Conservation (phyloP, 1,139 yeast genomes). For the Lodderomyces jiufengensis region DNA sequence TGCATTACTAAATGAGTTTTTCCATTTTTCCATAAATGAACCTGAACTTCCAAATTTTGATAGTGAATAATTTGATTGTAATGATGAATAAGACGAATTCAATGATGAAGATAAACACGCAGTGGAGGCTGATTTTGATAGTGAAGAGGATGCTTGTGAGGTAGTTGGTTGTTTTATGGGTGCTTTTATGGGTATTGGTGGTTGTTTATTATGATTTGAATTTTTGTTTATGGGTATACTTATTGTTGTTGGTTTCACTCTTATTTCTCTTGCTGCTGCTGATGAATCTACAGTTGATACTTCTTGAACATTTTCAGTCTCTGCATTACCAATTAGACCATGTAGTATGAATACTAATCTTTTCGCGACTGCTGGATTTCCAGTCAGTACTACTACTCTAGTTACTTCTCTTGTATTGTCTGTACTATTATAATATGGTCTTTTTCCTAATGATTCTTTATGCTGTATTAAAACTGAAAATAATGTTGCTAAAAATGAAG, state of each 20-base stretch:
- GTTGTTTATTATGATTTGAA: constrained; percentile 11
- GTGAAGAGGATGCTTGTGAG: constrained; percentile 18
- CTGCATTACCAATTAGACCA: constrained; percentile 39
- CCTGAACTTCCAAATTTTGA: constrained; percentile 16
- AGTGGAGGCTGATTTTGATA: constrained; percentile 39
- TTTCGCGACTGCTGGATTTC: constrained; percentile 60
- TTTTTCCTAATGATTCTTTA: constrained; percentile 31
- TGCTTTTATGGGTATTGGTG: constrained; percentile 6
- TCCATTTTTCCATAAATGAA: constrained; percentile 48
- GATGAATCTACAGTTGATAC: constrained; percentile 19
- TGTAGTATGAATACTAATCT: constrained; percentile 53
- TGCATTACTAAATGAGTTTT: constrained; percentile 25
- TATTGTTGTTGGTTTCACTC: constrained; percentile 12
- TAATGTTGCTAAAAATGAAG: constrained; percentile 41
- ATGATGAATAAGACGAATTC: constrained; percentile 8
- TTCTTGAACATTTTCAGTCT: constrained; percentile 4
- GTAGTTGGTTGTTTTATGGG: constrained; percentile 7
- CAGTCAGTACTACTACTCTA: constrained; percentile 55
- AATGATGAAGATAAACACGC: constrained; percentile 17
- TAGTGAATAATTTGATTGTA: constrained; percentile 8
- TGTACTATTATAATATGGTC: constrained; percentile 26
- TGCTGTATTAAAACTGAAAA: constrained; percentile 42
- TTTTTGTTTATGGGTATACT: constrained; percentile 11
- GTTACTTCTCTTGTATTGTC: constrained; percentile 29
- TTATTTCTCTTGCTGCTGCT: constrained; percentile 42